Evolutionary conservation across 2,329 filamentous ascomycete genomes (phyloP).

Genomic region (Didymella segeticola): DNA sequence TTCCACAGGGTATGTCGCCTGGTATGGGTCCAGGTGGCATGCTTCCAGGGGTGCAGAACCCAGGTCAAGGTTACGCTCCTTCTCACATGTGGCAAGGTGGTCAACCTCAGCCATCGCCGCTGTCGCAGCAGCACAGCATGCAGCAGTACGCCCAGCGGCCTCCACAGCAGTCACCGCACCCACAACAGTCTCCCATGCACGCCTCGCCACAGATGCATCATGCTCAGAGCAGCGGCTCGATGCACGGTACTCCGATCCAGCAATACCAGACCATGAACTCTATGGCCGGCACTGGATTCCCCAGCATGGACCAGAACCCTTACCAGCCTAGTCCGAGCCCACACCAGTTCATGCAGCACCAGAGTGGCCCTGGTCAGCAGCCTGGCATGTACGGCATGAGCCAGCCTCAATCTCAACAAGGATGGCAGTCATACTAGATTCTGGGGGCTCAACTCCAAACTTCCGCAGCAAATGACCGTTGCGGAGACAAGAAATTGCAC

Average conservation of each 20-base stretch:
- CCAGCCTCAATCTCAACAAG: conserved; percentile 52
- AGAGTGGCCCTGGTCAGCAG: conserved; percentile 53
- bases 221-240: conserved; percentile 50
- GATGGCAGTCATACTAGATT: conserved; percentile 47
- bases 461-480: neutral
- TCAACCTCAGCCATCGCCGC: conserved; percentile 56
- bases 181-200: conserved; percentile 58
- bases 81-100: conserved; percentile 58
- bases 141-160: conserved; percentile 54
- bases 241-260: conserved; percentile 53
- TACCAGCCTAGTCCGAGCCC: conserved; percentile 58
- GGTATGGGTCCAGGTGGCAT: conserved; percentile 50
- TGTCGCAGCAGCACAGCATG: conserved; percentile 55
- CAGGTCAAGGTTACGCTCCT: conserved; percentile 55
- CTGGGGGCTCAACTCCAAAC: neutral
- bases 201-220: conserved; percentile 58
- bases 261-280: conserved; percentile 55
- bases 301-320: conserved; percentile 56
- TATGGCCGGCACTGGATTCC: conserved; percentile 53
- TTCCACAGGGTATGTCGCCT: conserved; percentile 43
- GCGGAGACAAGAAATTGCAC: too few species aligned
- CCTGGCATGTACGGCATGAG: conserved; percentile 61
- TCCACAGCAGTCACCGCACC: conserved; percentile 52
- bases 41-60: conserved; percentile 50
- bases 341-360: conserved; percentile 55